Evolutionary conservation across 257 asterid genomes (phyloP), one percentile per base, ranked within the genome.

Genomic region (Mentha longifolia): DNA sequence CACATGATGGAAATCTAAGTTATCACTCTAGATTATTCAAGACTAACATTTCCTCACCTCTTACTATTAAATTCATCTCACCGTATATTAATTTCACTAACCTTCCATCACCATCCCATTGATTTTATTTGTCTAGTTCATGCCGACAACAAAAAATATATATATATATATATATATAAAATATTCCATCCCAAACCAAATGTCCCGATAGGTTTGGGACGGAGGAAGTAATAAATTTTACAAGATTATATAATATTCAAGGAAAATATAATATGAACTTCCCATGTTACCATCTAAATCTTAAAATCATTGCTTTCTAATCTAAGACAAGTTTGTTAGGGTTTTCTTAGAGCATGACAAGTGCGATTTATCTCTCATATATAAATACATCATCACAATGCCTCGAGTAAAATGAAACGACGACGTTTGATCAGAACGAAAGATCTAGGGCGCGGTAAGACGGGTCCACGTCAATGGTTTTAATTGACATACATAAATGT

Each of bases 21-120:
- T 20, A 20, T 10, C 5, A 55, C n/a, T 55, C 61, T 22, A 55
- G 61, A 55, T 55, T 11, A 54, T 54, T 54, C 60, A 54, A 54
- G 60, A 54, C 7, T 11, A 4, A 11, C 4, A 55, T 20, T 54
- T 10, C 33, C 60, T 20, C 61, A 7, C 17, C 3, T 17, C 28
- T 50, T 50, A 2, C 28, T 7, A 54, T 20, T 19, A 20, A 0
- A 54, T 20, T 54, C 3, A 19, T 19, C n/a, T 7, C 31, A 50
- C 57, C 17, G 16, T 49, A n/a, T 16, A 50, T 50, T 50, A 10
- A 17, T 17, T 51, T 22, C 30, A 7, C 30, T 25, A 1, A 9
- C 19, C 57, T 43, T 0, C 25, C 25, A 22, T 22, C 25, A 22
- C 25, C 25, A 22, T 22, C 25, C 25, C 25, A 22, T 22, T 22